Evolutionary conservation across 208 protist genomes (phyloP), one percentile per base, ranked within the genome.

Genomic region (Leishmania turanica): DNA sequence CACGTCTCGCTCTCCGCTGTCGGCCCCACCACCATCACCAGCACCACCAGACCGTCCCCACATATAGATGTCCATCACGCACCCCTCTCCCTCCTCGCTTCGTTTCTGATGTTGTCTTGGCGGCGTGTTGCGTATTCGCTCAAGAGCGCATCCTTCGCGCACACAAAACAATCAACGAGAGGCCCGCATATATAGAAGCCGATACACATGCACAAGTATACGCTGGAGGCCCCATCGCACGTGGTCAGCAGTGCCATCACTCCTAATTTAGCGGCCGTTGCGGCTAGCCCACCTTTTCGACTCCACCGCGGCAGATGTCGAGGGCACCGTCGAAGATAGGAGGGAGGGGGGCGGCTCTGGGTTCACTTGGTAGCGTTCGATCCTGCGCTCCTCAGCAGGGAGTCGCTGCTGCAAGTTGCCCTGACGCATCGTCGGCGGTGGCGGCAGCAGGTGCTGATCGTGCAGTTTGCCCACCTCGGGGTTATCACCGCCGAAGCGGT

Each of bases 331-430:
- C 31, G 31, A 68, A 34, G 62, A 68, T 15, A 8, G 45, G 45
- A 49, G 45, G 45, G 45, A 49, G 31, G 11, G 13, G 62, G 31
- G 13, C 62, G 31, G 9, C 69, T 80, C 42, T 87, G 90, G 84
- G 90, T 91, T 69, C 92, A 88, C 71, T 94, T 88, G 77, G 85
- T 91, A 31, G 70, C 84, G 42, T 94, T 94, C 51, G 86, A 94
- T 79, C 42, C 92, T 37, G 74, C 94, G 51, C 86, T 86, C 68
- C 81, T 92, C 27, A 92, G 92, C 75, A 87, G 84, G 19, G 21
- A 78, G 40, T 73, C 84, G 31, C 77, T 93, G 2, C 54, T 83
- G 56, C 24, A 80, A 37, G 15, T 85, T 40, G 71, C 90, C 24
- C 80, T 90, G 37, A 49, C 65, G 9, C 40, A 82, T 37, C 77